These are phyloP conservation scores for Cupressus sempervirens DNA, from an alignment of 75 land plant species.

Conservation along the genomic window DNA sequence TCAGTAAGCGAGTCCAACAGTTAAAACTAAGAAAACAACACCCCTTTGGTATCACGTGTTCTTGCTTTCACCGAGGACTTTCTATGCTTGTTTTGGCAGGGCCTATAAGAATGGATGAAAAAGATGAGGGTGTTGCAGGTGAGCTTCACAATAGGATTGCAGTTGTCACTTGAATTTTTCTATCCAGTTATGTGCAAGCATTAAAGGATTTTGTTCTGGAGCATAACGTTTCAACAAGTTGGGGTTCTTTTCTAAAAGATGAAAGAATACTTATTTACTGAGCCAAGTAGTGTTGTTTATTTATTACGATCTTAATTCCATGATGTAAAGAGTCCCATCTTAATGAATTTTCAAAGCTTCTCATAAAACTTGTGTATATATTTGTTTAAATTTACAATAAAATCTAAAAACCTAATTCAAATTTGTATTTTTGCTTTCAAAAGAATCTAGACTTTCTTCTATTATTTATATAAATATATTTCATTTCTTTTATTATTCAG, in stretches of 20 bases:
- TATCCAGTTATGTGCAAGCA: neutral
- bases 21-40: slow-evolving; percentile 26
- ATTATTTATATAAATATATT: neutral
- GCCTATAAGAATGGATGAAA: slow-evolving; percentile 17
- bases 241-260: neutral
- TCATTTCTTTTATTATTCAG: slow-evolving; percentile 16
- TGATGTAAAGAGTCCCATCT: neutral
- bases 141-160: neutral
- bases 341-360: too few species aligned
- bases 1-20: slow-evolving; percentile 2
- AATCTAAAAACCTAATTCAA: neutral
- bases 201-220: neutral
- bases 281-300: neutral
- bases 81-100: slow-evolving; percentile 51
- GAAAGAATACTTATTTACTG: slow-evolving; percentile 14
- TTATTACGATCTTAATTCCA: neutral
- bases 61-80: slow-evolving; percentile 38
- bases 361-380: too few species aligned
- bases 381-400: neutral
- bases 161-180: neutral
- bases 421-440: neutral
- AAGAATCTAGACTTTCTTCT: neutral
- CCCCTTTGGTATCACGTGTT: slow-evolving; percentile 36
- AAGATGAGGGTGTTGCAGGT: slow-evolving; percentile 1
- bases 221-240: neutral